A percentile compares a stretch with the other conserved stretches of the same genome.
Evolutionary conservation across 768 basidiomycete genomes (phyloP).

Genomic region (Tulasnella sp.): DNA sequence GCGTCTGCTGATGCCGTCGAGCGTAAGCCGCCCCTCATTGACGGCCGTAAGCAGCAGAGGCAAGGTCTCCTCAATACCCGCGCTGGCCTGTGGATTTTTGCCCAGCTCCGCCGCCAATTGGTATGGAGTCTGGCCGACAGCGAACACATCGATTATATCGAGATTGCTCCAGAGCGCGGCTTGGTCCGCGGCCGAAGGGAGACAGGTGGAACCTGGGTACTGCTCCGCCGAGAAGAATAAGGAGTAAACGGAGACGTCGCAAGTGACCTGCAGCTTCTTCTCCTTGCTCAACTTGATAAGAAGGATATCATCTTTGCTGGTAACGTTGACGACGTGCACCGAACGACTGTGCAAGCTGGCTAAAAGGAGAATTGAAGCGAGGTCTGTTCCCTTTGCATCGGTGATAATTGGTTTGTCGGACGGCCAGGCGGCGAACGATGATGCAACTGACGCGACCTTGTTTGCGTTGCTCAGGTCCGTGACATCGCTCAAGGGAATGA

Average conservation of each 20-base stretch:
- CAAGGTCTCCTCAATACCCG: constrained; percentile 79
- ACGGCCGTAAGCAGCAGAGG: constrained; percentile 84
- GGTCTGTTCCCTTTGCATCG: constrained; percentile 81
- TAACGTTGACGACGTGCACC: constrained; percentile 86
- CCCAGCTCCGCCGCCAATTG: constrained; percentile 52
- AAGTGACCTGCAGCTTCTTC: constrained; percentile 87
- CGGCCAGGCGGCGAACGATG: constrained; percentile 87
- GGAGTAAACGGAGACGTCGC: constrained; percentile 86
- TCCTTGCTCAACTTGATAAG: constrained; percentile 92
- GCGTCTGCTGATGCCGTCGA: constrained; percentile 72
- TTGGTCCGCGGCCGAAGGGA: constrained; percentile 71
- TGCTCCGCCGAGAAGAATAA: constrained; percentile 77
- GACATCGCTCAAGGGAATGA: constrained; percentile 58
- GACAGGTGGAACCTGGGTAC: constrained; percentile 48
- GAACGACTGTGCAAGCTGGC: constrained; percentile 86
- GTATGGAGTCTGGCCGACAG: constrained; percentile 78
- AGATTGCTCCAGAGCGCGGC: constrained; percentile 76
- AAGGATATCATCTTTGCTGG: constrained; percentile 72
- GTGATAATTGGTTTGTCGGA: constrained; percentile 86
- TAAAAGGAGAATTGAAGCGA: constrained; percentile 85
- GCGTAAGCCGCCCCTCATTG: constrained; percentile 61
- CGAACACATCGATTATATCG: constrained; percentile 78
- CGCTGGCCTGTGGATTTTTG: constrained; percentile 49
- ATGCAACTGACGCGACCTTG: constrained; percentile 64
- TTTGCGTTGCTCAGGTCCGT: constrained; percentile 21